Percentiles rank a stretch among this genome's conserved stretches.
These are phyloP conservation scores for Macaranga tanarius DNA, from an alignment of 441 rosid genomes.

Conservation along the genomic window DNA sequence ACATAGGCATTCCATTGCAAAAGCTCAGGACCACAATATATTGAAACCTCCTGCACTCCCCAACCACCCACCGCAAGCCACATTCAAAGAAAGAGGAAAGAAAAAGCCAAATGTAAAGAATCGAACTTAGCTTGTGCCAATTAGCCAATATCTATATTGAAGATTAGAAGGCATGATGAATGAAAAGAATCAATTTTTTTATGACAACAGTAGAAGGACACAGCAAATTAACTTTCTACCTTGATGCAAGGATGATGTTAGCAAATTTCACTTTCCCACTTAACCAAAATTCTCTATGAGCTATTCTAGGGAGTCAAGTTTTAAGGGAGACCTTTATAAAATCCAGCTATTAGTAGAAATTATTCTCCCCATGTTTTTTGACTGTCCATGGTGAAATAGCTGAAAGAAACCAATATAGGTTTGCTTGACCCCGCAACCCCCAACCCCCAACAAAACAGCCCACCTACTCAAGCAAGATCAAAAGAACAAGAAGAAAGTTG, in stretches of 20 bases:
- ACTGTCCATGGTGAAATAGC: neutral
- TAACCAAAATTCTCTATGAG: neutral
- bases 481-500: neutral
- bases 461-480: too few relatives aligned
- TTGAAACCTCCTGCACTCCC: too few relatives aligned
- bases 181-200: neutral
- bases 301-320: neutral
- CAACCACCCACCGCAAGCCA: too few relatives aligned
- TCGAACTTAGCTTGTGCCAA: too few relatives aligned
- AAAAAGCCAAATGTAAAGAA: too few relatives aligned
- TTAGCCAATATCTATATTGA: neutral
- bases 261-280: neutral
- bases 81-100: too few relatives aligned
- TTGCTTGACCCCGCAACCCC: neutral
- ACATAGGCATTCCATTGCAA: too few relatives aligned
- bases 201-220: neutral
- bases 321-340: neutral
- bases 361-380: neutral
- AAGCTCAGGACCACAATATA: too few relatives aligned
- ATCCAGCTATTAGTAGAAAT: neutral
- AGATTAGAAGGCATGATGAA: neutral
- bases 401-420: neutral
- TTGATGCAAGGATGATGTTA: neutral
- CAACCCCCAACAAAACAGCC: too few relatives aligned
- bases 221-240: neutral